Evolutionary conservation across 352 stramenopile species (phyloP).

Genomic region (Phytophthora sp.): DNA sequence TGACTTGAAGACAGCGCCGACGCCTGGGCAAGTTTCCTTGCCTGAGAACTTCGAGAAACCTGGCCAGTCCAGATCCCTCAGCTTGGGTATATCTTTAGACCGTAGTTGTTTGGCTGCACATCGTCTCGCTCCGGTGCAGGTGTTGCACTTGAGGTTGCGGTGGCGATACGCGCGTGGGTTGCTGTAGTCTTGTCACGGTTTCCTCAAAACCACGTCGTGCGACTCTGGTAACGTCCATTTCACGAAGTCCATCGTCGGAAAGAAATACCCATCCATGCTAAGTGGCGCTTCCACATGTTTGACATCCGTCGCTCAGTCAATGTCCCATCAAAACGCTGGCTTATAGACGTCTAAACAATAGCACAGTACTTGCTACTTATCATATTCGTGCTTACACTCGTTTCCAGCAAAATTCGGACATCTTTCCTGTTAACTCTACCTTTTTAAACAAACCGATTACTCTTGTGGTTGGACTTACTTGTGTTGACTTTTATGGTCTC

Average conservation of each 20-base stretch:
- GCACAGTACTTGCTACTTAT: conserved; percentile 2
- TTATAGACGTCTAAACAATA: neutral
- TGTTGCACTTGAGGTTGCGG: neutral
- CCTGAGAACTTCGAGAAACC: neutral
- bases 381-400: conserved; percentile 8
- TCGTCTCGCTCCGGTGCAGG: neutral
- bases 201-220: conserved; percentile 21
- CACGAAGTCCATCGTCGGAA: conserved; percentile 10
- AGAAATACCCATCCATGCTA: conserved; percentile 13
- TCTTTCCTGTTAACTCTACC: neutral
- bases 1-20: conserved; percentile 9
- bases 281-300: conserved; percentile 10
- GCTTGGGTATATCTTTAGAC: conserved; percentile 5
- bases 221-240: conserved; percentile 11
- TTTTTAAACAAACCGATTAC: neutral
- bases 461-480: neutral
- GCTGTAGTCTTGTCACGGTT: conserved; percentile 11
- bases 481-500: neutral
- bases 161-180: neutral
- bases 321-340: conserved; percentile 5
- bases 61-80: conserved; percentile 1
- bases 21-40: neutral
- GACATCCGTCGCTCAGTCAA: conserved; percentile 6
- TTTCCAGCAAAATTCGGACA: conserved; percentile 14
- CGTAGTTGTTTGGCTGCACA: neutral